Conservation (phyloP, 345 rosid species). For the Erysimum cheiranthoides region DNA sequence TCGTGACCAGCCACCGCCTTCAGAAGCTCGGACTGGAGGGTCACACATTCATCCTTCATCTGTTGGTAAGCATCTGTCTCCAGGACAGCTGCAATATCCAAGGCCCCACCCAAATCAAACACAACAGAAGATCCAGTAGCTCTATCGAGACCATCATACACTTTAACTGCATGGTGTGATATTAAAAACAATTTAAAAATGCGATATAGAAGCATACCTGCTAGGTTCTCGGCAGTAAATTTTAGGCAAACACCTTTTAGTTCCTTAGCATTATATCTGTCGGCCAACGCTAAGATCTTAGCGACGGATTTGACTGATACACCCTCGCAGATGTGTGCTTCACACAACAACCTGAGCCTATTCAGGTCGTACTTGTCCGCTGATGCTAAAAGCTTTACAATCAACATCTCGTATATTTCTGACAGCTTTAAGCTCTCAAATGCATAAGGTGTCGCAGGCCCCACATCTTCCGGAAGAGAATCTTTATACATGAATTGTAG, state of each 20-base stretch:
- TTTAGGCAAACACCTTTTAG: slow-evolving; percentile 79
- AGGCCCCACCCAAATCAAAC: slow-evolving; percentile 21
- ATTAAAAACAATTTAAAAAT: not conserved
- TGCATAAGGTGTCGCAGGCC: slow-evolving; percentile 45
- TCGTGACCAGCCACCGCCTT: slow-evolving; percentile 86
- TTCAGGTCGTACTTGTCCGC: slow-evolving; percentile 83
- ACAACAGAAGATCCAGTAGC: not conserved
- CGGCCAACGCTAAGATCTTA: slow-evolving; percentile 88
- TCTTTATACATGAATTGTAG: slow-evolving; percentile 83
- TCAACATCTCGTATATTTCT: slow-evolving; percentile 69
- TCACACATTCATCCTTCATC: slow-evolving; percentile 79
- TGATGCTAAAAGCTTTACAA: slow-evolving; percentile 75
- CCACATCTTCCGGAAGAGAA: slow-evolving; percentile 74
- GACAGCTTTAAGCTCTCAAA: slow-evolving; percentile 51
- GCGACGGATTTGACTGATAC: slow-evolving; percentile 78
- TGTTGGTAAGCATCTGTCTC: slow-evolving; percentile 86
- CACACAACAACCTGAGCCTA: slow-evolving; percentile 81
- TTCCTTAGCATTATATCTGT: slow-evolving; percentile 78
- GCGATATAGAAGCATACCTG: slow-evolving; percentile 63
- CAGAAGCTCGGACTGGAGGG: slow-evolving; percentile 78
- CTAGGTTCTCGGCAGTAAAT: slow-evolving; percentile 77
- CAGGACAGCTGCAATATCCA: slow-evolving; percentile 68
- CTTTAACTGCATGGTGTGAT: too few species aligned
- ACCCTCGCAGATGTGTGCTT: slow-evolving; percentile 85
- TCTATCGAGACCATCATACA: not conserved